phyloP scores from a whole-genome alignment of 2,329 filamentous ascomycete species.

The Arthroderma uncinatum region DNA sequence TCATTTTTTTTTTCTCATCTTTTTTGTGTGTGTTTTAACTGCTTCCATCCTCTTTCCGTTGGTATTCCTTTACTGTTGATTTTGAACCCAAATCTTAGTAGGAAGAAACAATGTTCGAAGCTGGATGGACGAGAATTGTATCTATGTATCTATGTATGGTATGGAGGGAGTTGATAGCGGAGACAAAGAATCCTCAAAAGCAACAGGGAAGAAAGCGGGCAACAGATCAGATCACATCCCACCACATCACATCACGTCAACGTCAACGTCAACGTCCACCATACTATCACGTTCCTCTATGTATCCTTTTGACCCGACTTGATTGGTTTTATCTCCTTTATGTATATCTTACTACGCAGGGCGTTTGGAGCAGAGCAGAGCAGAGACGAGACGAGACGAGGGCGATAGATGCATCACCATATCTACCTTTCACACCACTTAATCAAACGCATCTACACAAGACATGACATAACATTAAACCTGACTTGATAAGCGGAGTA shows the following conservation, averaged over 20 bases:
- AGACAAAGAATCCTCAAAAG: background rate
- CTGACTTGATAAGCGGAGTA: background rate
- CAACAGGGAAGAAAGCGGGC: background rate
- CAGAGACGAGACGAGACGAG: too few relatives aligned
- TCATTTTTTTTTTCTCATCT: conserved; percentile 6
- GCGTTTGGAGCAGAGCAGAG: background rate
- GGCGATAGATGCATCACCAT: too few relatives aligned
- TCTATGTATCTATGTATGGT: conserved; percentile 3
- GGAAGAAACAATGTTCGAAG: background rate
- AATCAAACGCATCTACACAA: background rate
- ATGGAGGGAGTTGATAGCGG: background rate
- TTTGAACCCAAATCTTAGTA: background rate
- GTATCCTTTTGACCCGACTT: too few relatives aligned
- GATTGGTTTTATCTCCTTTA: background rate
- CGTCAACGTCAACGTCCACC: too few relatives aligned
- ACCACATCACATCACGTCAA: too few relatives aligned
- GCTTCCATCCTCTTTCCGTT: background rate
- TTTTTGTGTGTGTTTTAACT: background rate
- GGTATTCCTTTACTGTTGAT: background rate
- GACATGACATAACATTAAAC: background rate
- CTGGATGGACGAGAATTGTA: background rate
- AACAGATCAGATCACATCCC: background rate
- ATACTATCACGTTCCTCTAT: too few relatives aligned
- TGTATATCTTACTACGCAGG: background rate
- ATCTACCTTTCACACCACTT: background rate